Evolutionary conservation across 257 asterid species (phyloP).

Genomic region (Solanum virginianum): DNA sequence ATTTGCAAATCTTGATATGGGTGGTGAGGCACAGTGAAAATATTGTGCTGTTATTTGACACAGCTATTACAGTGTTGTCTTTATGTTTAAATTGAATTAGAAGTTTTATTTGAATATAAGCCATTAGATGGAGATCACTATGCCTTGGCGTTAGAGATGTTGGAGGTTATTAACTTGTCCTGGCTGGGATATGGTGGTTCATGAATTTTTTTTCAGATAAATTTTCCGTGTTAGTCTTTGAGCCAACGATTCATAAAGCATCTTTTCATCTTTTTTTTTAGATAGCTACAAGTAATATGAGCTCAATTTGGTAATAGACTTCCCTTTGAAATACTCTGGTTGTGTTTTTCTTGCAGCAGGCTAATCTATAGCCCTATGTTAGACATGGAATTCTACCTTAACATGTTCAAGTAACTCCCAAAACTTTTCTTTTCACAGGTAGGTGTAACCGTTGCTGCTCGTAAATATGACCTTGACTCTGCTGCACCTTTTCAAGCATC

Average conservation of each 20-base stretch:
- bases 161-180: not conserved
- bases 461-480: conserved; percentile 61
- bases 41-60: not conserved
- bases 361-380: not conserved
- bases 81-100: not conserved
- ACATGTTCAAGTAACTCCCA: not conserved
- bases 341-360: not conserved
- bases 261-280: not conserved
- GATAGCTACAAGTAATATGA: not conserved
- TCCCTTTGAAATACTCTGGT: not conserved
- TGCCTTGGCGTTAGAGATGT: not conserved
- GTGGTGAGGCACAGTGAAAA: not conserved
- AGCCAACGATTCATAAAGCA: not conserved
- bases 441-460: conserved; percentile 73
- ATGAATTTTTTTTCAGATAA: not conserved
- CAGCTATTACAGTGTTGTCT: not conserved
- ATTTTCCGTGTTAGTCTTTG: not conserved
- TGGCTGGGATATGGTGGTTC: not conserved
- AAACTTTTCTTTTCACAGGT: conserved; percentile 36
- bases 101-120: not conserved
- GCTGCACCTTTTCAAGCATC: conserved; percentile 67
- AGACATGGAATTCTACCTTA: not conserved
- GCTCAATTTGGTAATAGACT: not conserved
- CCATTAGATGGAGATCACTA: not conserved
- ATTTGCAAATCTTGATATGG: not conserved